These are phyloP conservation scores for Candida sithepensis DNA, from an alignment of 805 yeast genomes.

Conservation along the genomic window DNA sequence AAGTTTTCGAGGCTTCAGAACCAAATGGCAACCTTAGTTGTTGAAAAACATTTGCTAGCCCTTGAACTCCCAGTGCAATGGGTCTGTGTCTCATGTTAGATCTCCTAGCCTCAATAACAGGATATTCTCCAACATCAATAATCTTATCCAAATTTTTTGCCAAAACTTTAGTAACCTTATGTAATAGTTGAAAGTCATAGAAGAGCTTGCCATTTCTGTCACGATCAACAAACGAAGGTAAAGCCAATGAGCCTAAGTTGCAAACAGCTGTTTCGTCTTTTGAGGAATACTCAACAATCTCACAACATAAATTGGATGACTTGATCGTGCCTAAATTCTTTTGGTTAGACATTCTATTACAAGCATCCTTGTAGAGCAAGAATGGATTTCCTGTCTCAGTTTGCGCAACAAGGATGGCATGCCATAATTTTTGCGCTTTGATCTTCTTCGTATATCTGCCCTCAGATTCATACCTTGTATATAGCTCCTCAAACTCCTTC, in stretches of 20 bases:
- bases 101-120: conserved; percentile 67
- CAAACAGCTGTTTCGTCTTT: conserved; percentile 95
- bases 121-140: conserved; percentile 83
- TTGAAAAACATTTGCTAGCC: conserved; percentile 87
- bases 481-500: conserved; percentile 71
- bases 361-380: conserved; percentile 89
- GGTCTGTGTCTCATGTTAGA: conserved; percentile 89
- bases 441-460: conserved; percentile 62
- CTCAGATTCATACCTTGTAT: conserved; percentile 67
- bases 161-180: conserved; percentile 71
- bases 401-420: conserved; percentile 84
- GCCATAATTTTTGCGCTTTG: conserved; percentile 90
- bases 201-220: conserved; percentile 38
- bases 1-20: conserved; percentile 66
- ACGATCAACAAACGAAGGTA: conserved; percentile 66
- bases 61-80: conserved; percentile 97
- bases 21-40: conserved; percentile 82
- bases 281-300: conserved; percentile 86
- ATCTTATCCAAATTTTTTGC: conserved; percentile 75
- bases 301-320: conserved; percentile 92
- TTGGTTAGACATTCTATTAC: conserved; percentile 85
- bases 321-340: conserved; percentile 89
- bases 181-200: conserved; percentile 74
- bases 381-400: conserved; percentile 97
- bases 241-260: conserved; percentile 86